Evolutionary conservation across 352 stramenopile genomes (phyloP).

Genomic region (Pythium grandisporangium): DNA sequence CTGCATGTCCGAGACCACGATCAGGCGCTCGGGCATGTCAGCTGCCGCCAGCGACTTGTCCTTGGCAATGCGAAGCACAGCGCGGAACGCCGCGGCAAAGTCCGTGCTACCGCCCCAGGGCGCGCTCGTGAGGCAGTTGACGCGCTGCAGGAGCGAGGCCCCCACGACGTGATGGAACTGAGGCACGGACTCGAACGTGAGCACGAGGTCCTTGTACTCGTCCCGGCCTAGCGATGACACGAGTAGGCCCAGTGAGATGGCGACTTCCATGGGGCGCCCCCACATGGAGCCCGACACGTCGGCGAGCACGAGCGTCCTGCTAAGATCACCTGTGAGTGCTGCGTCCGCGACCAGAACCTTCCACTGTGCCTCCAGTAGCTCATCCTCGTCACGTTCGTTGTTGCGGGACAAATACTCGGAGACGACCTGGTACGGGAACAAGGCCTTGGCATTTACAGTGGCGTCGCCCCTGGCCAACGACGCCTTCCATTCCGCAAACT

Average conservation of each 20-base stretch:
- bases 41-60: conserved; percentile 19
- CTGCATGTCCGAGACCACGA: conserved; percentile 84
- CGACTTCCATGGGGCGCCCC: conserved; percentile 26
- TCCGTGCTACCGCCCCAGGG: conserved; percentile 46
- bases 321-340: conserved; percentile 9
- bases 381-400: conserved; percentile 8
- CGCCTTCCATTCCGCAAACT: conserved; percentile 24
- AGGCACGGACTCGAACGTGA: conserved; percentile 32
- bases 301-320: conserved; percentile 36
- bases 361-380: conserved; percentile 45
- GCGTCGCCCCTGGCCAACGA: conserved; percentile 18
- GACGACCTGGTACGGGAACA: conserved; percentile 45
- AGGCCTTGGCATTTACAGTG: conserved; percentile 32
- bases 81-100: conserved; percentile 52
- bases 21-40: conserved; percentile 47
- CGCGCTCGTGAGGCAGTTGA: conserved; percentile 10
- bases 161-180: conserved; percentile 29
- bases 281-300: conserved; percentile 37
- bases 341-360: conserved; percentile 25
- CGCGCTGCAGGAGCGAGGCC: conserved; percentile 19
- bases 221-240: conserved; percentile 28
- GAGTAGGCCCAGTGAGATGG: conserved; percentile 27
- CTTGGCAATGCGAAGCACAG: conserved; percentile 33
- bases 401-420: conserved; percentile 19
- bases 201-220: conserved; percentile 43